Base-by-base conservation (phyloP, 345 rosid genomes). In the Eucalyptus curtisii region DNA sequence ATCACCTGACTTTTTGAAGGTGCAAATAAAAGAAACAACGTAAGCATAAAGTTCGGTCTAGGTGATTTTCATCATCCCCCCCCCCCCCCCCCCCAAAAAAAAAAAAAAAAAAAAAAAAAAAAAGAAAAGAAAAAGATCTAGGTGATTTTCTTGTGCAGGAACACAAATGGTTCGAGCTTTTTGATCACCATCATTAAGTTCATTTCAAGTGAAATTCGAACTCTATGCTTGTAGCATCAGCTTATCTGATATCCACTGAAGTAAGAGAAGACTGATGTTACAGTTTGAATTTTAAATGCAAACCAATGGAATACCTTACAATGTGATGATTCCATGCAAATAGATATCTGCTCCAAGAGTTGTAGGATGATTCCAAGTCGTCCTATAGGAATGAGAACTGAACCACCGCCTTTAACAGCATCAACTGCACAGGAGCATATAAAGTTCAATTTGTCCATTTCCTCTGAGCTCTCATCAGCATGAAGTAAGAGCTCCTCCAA, bases 351-450 rank as follows among this genome's bases (percentile, higher is more conserved):
- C 66, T 97, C 98, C 89, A 97, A 89, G 66, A 96, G 94, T 94
- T 94, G 95, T 88, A 96, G 90, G 90, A 93, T n/a, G 86, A 91
- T 91, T 89, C 99, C 97, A 91, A 92, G 91, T 48, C 91, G 93
- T 88, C 89, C 93, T n/a, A 94, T 90, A 13, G 98, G 91, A 90
- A 97, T 88, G 88, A 97, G 92, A 68, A 94, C 96, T 59, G 99
- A 97, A 87, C 99, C 99, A 89, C 98, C 96, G 84, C 93, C 95
- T 90, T 90, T 93, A 87, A 96, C 93, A 89, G 97, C 92, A 86
- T 94, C 96, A 66, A 95, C 81, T 59, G 93, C 91, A 89, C 96
- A 94, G 10, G 97, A 91, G 91, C 95, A 94, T 71, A 96, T 91
- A 91, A 93, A 97, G 89, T 91, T 94, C 89, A 97, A 90, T 87